Conservation (phyloP, 306 rosid species). For the Prunus persica region DNA sequence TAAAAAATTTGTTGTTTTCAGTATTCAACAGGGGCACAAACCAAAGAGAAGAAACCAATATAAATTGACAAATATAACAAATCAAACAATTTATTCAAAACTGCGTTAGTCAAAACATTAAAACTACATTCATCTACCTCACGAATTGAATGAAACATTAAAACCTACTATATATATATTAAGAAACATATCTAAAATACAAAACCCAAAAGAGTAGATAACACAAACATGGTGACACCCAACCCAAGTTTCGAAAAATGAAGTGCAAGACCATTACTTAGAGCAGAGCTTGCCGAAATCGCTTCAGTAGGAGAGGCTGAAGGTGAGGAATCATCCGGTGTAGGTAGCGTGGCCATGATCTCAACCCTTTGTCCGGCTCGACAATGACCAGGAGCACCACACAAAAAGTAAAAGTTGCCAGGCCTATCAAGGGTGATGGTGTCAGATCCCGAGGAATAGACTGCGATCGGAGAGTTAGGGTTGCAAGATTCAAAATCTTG, state of each 20-base stretch:
- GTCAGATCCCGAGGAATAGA: conserved; percentile 19
- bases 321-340: not conserved
- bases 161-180: not conserved
- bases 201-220: not conserved
- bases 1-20: no score
- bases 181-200: not conserved
- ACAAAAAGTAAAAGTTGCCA: conserved; percentile 28
- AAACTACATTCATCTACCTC: no score
- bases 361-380: conserved; percentile 19
- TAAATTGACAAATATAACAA: no score
- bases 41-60: no score
- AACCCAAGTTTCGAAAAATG: not conserved
- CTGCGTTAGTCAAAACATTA: no score
- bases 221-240: not conserved
- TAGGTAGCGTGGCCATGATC: not conserved
- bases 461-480: conserved; percentile 12
- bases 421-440: conserved; percentile 3
- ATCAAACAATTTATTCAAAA: no score
- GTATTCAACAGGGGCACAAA: no score
- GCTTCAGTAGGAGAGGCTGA: not conserved
- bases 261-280: not conserved
- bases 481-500: conserved; percentile 17
- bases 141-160: no score
- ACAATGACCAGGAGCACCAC: conserved; percentile 24
- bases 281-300: no score